Percentiles rank a stretch among this genome's conserved stretches.
phyloP scores from a whole-genome alignment of 1,284 basidiomycete genomes.

The Stygiomarasmius scandens region DNA sequence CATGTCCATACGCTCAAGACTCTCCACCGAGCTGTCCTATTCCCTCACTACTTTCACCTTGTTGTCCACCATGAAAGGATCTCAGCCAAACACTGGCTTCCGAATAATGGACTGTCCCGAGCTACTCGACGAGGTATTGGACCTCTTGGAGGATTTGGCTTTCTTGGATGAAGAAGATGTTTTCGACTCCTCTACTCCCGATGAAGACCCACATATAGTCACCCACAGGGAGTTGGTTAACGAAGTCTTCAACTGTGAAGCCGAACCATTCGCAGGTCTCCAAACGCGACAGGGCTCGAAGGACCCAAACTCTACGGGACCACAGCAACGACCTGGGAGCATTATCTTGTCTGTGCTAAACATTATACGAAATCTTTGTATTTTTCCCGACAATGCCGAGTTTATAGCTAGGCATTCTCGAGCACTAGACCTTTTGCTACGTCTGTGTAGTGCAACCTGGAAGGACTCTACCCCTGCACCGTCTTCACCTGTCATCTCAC shows the following conservation, averaged over 20 bases:
- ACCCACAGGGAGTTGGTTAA: slow-evolving; percentile 71
- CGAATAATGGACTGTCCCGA: slow-evolving; percentile 80
- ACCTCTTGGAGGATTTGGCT: slow-evolving; percentile 82
- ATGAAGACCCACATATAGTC: slow-evolving; percentile 41
- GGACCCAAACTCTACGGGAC: slow-evolving; percentile 45
- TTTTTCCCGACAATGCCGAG: slow-evolving; percentile 71
- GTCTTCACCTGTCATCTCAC: slow-evolving; percentile 58
- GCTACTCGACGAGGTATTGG: slow-evolving; percentile 85
- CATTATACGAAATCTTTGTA: slow-evolving; percentile 86
- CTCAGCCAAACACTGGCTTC: slow-evolving; percentile 65
- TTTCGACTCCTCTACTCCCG: slow-evolving; percentile 31
- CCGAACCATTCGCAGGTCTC: slow-evolving; percentile 60
- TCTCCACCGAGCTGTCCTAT: slow-evolving; percentile 86
- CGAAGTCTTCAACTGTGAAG: slow-evolving; percentile 57
- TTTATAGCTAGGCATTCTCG: slow-evolving; percentile 70
- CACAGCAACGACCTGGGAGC: slow-evolving; percentile 66
- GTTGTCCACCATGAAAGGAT: slow-evolving; percentile 75
- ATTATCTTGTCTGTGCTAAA: slow-evolving; percentile 75
- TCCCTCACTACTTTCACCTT: slow-evolving; percentile 89
- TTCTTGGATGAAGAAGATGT: slow-evolving; percentile 61
- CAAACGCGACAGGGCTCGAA: slow-evolving; percentile 48
- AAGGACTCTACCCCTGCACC: slow-evolving; percentile 47
- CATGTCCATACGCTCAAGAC: slow-evolving; percentile 87
- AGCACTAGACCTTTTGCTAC: slow-evolving; percentile 68
- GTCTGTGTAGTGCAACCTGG: slow-evolving; percentile 57